These are phyloP conservation scores for Pascua guehoae DNA, from an alignment of 1,284 basidiomycete species.

Conservation along the genomic window DNA sequence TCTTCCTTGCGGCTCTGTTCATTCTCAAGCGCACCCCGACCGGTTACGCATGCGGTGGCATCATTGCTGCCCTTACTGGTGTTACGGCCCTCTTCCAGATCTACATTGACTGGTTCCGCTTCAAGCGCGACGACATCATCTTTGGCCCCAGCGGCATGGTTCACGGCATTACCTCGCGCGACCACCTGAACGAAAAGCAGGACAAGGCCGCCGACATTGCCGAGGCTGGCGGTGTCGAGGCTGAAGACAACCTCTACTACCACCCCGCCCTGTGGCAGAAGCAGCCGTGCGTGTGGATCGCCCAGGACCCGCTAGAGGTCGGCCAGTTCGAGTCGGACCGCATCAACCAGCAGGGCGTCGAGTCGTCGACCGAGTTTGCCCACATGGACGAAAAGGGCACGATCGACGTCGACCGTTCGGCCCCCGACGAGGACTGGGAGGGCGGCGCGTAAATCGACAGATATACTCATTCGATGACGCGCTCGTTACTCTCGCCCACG, in stretches of 20 bases:
- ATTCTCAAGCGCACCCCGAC: conserved; percentile 43
- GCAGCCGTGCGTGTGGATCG: conserved; percentile 48
- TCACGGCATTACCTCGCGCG: conserved; percentile 11
- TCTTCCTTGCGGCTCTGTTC: conserved; percentile 47
- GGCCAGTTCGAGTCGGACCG: conserved; percentile 41
- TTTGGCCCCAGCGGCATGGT: conserved; percentile 16
- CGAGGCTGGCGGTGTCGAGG: conserved; percentile 10
- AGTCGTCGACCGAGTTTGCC: conserved; percentile 43
- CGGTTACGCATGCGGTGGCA: conserved; percentile 44
- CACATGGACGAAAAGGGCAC: conserved; percentile 45
- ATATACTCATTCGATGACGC: too few species aligned
- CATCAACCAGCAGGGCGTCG: conserved; percentile 42
- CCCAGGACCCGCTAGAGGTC: conserved; percentile 46
- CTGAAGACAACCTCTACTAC: conserved; percentile 30
- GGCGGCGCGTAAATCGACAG: neutral
- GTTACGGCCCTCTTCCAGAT: conserved; percentile 40
- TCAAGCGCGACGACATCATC: conserved; percentile 33
- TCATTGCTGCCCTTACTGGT: conserved; percentile 42
- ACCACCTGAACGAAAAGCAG: conserved; percentile 18
- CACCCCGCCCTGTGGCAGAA: conserved; percentile 50
- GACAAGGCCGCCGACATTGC: conserved; percentile 5
- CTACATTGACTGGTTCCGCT: conserved; percentile 44
- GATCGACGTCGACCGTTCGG: conserved; percentile 36
- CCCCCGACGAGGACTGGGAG: conserved; percentile 46
- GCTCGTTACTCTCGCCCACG: too few species aligned